Evolutionary conservation across 345 rosid genomes (phyloP).

Genomic region (Nephelium lappaceum): DNA sequence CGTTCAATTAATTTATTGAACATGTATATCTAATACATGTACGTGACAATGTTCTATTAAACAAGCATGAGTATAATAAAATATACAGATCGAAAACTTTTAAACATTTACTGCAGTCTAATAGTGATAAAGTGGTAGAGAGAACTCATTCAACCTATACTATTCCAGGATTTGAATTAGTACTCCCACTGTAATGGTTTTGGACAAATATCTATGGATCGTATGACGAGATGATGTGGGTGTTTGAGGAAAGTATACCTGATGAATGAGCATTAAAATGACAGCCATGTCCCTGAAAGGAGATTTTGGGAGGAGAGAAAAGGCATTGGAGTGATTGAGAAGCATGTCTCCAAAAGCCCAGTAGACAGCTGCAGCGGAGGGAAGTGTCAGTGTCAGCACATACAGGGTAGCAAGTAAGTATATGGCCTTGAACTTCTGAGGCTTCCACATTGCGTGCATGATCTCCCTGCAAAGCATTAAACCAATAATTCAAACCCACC

Average conservation of each 20-base stretch:
- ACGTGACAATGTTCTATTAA: neutral
- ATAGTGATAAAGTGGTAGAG: no score
- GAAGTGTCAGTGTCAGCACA: slow-evolving; percentile 91
- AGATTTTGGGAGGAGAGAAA: slow-evolving; percentile 80
- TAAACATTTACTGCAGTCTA: no score
- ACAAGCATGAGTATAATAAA: no score
- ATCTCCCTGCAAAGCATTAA: slow-evolving; percentile 61
- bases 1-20: no score
- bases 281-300: slow-evolving; percentile 90
- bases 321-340: slow-evolving; percentile 93
- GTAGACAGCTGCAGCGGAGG: slow-evolving; percentile 89
- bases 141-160: no score
- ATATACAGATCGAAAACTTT: no score
- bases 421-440: slow-evolving; percentile 94
- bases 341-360: slow-evolving; percentile 99
- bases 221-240: neutral
- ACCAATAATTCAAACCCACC: neutral
- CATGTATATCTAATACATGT: no score
- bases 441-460: slow-evolving; percentile 99
- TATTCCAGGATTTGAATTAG: no score
- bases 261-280: slow-evolving; percentile 93
- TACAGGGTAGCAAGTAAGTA: slow-evolving; percentile 85
- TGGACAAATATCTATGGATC: no score
- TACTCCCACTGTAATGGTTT: no score
- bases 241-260: slow-evolving; percentile 41